Conservation (phyloP, 176 grass and related monocot species). For the Triticum dicoccoides region DNA sequence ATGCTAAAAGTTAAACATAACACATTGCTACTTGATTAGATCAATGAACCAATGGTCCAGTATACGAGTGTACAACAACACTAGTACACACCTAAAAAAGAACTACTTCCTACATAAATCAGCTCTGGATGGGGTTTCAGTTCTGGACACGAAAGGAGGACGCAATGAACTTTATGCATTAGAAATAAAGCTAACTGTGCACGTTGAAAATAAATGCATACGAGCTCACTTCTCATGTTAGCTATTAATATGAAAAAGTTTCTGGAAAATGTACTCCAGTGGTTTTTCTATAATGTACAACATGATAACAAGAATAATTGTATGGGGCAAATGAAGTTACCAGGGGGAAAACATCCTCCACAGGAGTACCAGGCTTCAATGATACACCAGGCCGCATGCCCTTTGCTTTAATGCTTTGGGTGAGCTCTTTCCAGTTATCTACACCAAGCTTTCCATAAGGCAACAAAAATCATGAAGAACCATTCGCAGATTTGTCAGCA, state of each 20-base stretch:
- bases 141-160: neutral
- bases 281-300: neutral
- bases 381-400: slow-evolving; percentile 95
- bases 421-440: slow-evolving; percentile 94
- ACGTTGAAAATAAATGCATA: neutral
- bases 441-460: slow-evolving; percentile 14
- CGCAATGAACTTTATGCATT: neutral
- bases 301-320: neutral
- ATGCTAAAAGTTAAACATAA: neutral
- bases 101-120: neutral
- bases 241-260: neutral
- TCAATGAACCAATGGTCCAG: neutral
- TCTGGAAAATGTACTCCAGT: neutral
- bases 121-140: neutral
- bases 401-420: slow-evolving; percentile 69
- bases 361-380: slow-evolving; percentile 80
- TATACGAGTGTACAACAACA: neutral
- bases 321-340: slow-evolving; percentile 34
- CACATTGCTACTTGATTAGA: neutral
- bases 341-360: slow-evolving; percentile 84
- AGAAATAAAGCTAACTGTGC: neutral
- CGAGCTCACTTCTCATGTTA: neutral
- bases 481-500: neutral
- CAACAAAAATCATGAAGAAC: slow-evolving; percentile 4
- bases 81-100: neutral